Evolutionary conservation across 148 eudicot species (phyloP).

Genomic region (Camellia japonica): DNA sequence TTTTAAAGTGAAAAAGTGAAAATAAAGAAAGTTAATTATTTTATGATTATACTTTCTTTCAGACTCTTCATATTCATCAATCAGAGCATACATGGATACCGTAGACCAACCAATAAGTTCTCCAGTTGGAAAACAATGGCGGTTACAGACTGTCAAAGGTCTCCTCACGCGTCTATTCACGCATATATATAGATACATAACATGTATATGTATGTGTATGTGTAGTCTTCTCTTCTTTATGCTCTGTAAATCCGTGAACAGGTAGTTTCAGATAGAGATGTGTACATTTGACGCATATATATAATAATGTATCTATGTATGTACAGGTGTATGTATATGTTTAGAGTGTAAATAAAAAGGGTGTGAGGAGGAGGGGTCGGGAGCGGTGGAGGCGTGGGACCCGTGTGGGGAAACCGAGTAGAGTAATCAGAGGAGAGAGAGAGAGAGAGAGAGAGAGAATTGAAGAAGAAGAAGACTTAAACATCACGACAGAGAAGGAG

Average conservation of each 20-base stretch:
- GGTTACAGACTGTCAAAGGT: neutral
- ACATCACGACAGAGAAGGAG: constrained; percentile 38
- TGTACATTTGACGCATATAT: neutral
- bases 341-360: neutral
- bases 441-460: constrained; percentile 1
- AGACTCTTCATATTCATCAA: too few relatives aligned
- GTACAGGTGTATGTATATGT: neutral
- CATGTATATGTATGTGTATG: neutral
- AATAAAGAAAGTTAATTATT: too few relatives aligned
- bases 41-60: too few relatives aligned
- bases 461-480: constrained; percentile 27
- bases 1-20: too few relatives aligned
- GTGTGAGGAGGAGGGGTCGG: neutral
- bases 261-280: neutral
- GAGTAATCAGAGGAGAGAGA: neutral
- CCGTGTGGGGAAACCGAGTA: neutral
- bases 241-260: neutral
- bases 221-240: neutral
- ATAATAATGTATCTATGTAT: neutral
- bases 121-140: neutral
- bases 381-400: neutral
- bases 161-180: neutral
- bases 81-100: too few relatives aligned
- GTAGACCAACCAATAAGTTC: too few relatives aligned
- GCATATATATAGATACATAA: too few relatives aligned